A percentile compares a stretch with the other conserved stretches of the same genome.
phyloP scores from a whole-genome alignment of 768 basidiomycete species.

The Chalciporus pseudorubinellus region DNA sequence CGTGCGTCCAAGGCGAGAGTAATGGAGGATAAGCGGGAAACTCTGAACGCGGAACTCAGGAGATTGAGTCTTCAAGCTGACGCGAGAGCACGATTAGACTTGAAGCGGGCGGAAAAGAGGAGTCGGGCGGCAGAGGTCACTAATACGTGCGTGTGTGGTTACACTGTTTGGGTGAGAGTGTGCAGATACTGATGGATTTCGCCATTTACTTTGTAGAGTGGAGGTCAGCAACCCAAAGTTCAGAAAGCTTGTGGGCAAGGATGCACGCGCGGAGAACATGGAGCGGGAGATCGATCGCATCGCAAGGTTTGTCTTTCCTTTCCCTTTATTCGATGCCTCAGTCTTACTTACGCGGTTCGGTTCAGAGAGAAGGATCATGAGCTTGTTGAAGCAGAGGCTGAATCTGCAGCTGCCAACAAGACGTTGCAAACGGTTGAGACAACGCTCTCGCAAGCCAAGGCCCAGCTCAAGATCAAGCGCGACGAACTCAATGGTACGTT shows the following conservation, averaged over 20 bases:
- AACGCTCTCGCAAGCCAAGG: conserved; percentile 55
- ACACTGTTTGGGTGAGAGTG: not conserved
- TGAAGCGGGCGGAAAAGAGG: conserved; percentile 68
- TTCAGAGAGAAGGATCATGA: conserved; percentile 69
- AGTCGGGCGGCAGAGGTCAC: conserved; percentile 64
- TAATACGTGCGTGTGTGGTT: conserved; percentile 58
- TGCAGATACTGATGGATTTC: conserved; percentile 2
- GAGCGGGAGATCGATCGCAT: conserved; percentile 68
- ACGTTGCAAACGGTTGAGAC: conserved; percentile 64
- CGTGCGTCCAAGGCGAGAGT: conserved; percentile 49
- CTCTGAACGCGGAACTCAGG: conserved; percentile 67
- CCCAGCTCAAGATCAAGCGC: conserved; percentile 58
- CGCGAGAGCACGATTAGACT: conserved; percentile 69
- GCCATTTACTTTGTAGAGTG: conserved; percentile 46
- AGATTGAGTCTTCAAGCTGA: conserved; percentile 77
- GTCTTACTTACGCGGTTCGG: not conserved
- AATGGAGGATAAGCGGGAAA: conserved; percentile 69
- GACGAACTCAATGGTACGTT: conserved; percentile 59
- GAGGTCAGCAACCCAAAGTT: conserved; percentile 60
- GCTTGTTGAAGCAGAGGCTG: conserved; percentile 35
- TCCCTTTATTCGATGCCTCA: not conserved
- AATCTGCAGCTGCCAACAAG: conserved; percentile 45
- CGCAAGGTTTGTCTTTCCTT: conserved; percentile 46
- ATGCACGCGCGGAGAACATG: conserved; percentile 61
- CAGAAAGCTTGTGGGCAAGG: conserved; percentile 59